Conservation (phyloP, 129 eudicot genomes). For the Centella asiatica region DNA sequence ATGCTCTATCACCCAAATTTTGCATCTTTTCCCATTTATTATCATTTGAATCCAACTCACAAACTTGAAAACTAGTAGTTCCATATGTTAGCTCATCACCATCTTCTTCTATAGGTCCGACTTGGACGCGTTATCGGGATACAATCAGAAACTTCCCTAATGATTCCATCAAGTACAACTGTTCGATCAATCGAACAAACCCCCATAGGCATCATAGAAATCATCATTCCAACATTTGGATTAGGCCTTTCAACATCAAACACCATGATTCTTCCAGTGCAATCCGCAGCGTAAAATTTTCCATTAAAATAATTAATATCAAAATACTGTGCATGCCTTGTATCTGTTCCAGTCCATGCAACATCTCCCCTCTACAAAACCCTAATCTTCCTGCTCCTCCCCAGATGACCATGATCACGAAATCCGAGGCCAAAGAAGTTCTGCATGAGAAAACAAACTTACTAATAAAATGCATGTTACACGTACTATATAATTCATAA, state of each 20-base stretch:
- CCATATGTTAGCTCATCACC: neutral
- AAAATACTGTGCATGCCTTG: neutral
- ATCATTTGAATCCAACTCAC: neutral
- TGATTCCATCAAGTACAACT: neutral
- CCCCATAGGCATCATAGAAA: neutral
- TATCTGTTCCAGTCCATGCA: neutral
- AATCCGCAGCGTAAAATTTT: neutral
- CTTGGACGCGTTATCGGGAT: neutral
- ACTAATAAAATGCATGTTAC: neutral
- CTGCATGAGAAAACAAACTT: neutral
- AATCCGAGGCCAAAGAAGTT: neutral
- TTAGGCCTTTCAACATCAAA: constrained; percentile 1
- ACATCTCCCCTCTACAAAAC: constrained; percentile 3
- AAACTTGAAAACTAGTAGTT: neutral
- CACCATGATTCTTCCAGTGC: neutral
- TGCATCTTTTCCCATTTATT: neutral
- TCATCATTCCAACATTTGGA: neutral
- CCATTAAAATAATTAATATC: neutral
- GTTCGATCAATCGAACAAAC: neutral
- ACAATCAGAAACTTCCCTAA: constrained; percentile 6
- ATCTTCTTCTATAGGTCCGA: neutral
- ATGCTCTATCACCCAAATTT: neutral
- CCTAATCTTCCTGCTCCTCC: neutral
- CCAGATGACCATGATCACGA: neutral
- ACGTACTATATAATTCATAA: neutral